Percentiles rank a stretch among this genome's conserved stretches.
Evolutionary conservation across 208 protist genomes (phyloP).

Genomic region (Leishmania amazonensis): DNA sequence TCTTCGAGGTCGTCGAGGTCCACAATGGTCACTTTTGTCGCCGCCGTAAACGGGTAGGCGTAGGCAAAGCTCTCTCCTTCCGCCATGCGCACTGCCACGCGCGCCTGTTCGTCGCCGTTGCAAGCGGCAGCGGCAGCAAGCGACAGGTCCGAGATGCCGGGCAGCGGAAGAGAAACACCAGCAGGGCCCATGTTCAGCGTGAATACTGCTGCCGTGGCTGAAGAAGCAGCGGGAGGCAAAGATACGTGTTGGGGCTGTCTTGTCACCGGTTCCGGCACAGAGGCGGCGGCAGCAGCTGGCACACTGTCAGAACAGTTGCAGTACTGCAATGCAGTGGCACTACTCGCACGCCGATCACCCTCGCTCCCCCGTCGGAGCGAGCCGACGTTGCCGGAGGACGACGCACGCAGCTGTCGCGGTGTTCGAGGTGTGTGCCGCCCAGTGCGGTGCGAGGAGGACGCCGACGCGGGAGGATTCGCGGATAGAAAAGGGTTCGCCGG

Average conservation of each 20-base stretch:
- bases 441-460: neutral
- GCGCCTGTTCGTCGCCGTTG: neutral
- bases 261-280: neutral
- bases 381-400: neutral
- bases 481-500: neutral
- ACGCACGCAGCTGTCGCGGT: conserved; percentile 1
- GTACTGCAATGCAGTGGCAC: neutral
- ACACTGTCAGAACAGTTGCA: neutral
- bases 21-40: conserved; percentile 30
- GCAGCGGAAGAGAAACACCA: neutral
- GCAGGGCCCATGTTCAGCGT: neutral
- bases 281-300: neutral
- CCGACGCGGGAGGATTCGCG: neutral
- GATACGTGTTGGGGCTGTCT: neutral
- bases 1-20: conserved; percentile 58
- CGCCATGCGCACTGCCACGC: neutral
- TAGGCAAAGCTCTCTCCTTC: conserved; percentile 34
- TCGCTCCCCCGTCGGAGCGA: neutral
- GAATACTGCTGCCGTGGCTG: neutral
- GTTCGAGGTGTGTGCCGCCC: conserved; percentile 16
- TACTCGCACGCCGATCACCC: neutral
- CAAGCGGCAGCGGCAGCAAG: neutral
- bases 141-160: neutral
- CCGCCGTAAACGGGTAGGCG: conserved; percentile 51
- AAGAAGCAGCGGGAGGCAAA: neutral